Percentiles rank a stretch among this genome's conserved stretches.
These are phyloP conservation scores for Pythium insidiosum DNA, from an alignment of 352 stramenopile genomes.

Conservation along the genomic window DNA sequence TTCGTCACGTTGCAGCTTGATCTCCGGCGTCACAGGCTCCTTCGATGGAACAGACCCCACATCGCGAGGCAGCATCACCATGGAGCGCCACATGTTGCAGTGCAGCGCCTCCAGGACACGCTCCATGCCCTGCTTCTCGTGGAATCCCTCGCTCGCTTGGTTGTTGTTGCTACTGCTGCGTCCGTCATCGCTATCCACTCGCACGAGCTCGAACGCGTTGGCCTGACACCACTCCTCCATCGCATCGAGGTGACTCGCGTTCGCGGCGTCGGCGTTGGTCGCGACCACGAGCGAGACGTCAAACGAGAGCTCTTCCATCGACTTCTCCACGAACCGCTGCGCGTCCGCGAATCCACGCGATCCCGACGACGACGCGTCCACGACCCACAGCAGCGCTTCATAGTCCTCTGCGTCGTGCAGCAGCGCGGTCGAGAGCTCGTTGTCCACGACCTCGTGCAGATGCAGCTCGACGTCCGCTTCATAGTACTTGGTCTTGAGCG, in stretches of 20 bases:
- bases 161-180: background rate
- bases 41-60: background rate
- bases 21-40: background rate
- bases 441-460: conserved; percentile 9
- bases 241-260: conserved; percentile 15
- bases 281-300: conserved; percentile 16
- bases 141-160: conserved; percentile 7
- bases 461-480: conserved; percentile 15
- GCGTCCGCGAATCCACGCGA: conserved; percentile 14
- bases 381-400: conserved; percentile 20
- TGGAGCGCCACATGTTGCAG: conserved; percentile 75
- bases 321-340: conserved; percentile 15
- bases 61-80: conserved; percentile 34
- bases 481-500: conserved; percentile 23
- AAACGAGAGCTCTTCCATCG: conserved; percentile 20
- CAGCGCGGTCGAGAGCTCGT: conserved; percentile 13
- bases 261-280: background rate
- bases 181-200: conserved; percentile 8
- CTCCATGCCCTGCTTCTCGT: conserved; percentile 46
- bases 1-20: background rate
- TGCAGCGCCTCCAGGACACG: conserved; percentile 70
- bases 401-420: conserved; percentile 14
- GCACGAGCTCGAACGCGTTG: conserved; percentile 58
- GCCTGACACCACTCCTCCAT: conserved; percentile 49
- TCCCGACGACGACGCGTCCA: conserved; percentile 11